phyloP scores from a whole-genome alignment of 495 filamentous ascomycete species.

The Endocarpon pusillum region DNA sequence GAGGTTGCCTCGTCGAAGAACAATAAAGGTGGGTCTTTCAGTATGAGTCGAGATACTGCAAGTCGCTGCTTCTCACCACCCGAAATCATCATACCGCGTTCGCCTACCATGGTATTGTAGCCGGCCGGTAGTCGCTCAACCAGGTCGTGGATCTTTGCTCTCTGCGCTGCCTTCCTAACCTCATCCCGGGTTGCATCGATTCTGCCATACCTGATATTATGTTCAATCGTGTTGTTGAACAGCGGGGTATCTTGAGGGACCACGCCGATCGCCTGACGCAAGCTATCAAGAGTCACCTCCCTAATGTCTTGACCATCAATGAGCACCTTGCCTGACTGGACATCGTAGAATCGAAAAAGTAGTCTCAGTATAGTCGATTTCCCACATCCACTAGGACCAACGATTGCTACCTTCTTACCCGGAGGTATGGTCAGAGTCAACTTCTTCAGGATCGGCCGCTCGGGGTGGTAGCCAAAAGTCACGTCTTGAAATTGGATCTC shows the following conservation, averaged over 20 bases:
- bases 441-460: slow-evolving; percentile 75
- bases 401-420: slow-evolving; percentile 87
- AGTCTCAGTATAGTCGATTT: slow-evolving; percentile 87
- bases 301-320: slow-evolving; percentile 90
- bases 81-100: slow-evolving; percentile 95
- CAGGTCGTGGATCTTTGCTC: slow-evolving; percentile 72
- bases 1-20: slow-evolving; percentile 98
- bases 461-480: slow-evolving; percentile 76
- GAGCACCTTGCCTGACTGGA: slow-evolving; percentile 69
- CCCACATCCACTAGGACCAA: slow-evolving; percentile 88
- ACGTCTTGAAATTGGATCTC: slow-evolving; percentile 92
- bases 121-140: slow-evolving; percentile 64
- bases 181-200: slow-evolving; percentile 58
- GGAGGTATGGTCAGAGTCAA: slow-evolving; percentile 80
- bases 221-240: slow-evolving; percentile 87
- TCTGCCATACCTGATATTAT: slow-evolving; percentile 92
- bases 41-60: slow-evolving; percentile 66
- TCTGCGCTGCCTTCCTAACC: slow-evolving; percentile 56
- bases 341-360: slow-evolving; percentile 88
- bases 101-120: slow-evolving; percentile 84
- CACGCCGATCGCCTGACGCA: slow-evolving; percentile 78
- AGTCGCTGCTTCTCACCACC: slow-evolving; percentile 93
- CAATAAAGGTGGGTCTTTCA: slow-evolving; percentile 82
- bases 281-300: slow-evolving; percentile 60
- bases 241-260: slow-evolving; percentile 94